These are phyloP conservation scores for Tripterygium wilfordii DNA, from an alignment of 177 flowering plant genomes.

Conservation along the genomic window DNA sequence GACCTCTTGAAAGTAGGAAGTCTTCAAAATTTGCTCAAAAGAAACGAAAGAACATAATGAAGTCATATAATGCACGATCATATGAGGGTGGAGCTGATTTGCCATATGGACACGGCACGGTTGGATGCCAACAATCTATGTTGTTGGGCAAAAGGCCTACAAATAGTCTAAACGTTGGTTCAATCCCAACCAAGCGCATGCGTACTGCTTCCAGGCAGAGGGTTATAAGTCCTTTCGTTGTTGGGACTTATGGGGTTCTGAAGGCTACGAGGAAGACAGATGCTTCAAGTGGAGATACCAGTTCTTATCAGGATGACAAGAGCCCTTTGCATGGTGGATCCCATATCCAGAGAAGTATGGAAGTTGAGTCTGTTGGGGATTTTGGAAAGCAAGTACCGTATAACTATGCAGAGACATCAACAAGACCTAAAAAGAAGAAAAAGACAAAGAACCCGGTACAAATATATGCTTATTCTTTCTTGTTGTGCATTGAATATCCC, in stretches of 20 bases:
- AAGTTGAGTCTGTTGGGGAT: constrained; percentile 80
- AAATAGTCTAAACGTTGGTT: constrained; percentile 49
- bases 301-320: constrained; percentile 93
- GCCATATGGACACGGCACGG: constrained; percentile 39
- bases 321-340: constrained; percentile 71
- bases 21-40: constrained; percentile 50
- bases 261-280: constrained; percentile 57
- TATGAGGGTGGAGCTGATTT: constrained; percentile 52
- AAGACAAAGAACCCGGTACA: constrained; percentile 64
- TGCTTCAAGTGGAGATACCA: constrained; percentile 97
- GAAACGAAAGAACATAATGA: constrained; percentile 41
- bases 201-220: constrained; percentile 92
- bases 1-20: constrained; percentile 50
- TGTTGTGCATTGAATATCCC: no score
- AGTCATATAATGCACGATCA: no score
- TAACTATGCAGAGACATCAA: constrained; percentile 64
- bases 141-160: constrained; percentile 63
- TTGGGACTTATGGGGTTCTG: constrained; percentile 40
- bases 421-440: constrained; percentile 81
- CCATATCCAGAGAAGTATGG: constrained; percentile 45
- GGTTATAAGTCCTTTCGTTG: constrained; percentile 49
- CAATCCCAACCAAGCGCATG: constrained; percentile 80
- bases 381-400: constrained; percentile 56
- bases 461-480: no score
- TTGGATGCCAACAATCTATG: constrained; percentile 34